phyloP scores from a whole-genome alignment of 495 filamentous ascomycete species.

The Penicillium parvum region DNA sequence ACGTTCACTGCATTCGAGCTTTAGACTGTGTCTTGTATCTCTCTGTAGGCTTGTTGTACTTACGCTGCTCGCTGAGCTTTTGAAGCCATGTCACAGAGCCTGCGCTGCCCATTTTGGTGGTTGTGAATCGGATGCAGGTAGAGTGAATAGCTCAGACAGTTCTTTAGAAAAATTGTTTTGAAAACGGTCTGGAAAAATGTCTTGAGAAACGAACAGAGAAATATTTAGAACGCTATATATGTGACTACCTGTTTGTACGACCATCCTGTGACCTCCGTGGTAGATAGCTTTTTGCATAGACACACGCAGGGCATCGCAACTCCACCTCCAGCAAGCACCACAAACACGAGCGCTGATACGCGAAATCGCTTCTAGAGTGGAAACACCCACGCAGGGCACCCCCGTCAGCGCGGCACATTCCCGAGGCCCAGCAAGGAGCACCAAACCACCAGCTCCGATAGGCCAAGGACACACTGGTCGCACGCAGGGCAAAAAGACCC shows the following conservation, averaged over 20 bases:
- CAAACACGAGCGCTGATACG: too few species aligned
- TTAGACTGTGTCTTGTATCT: neutral
- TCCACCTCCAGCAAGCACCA: too few species aligned
- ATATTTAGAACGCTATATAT: neutral
- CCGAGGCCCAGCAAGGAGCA: too few species aligned
- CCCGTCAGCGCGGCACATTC: too few species aligned
- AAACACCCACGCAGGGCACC: too few species aligned
- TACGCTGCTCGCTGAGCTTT: constrained; percentile 17
- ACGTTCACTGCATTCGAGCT: constrained; percentile 28
- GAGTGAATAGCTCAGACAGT: too few species aligned
- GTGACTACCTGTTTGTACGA: neutral
- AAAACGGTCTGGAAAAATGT: neutral
- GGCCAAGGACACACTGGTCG: too few species aligned
- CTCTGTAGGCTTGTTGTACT: neutral
- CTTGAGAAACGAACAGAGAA: neutral
- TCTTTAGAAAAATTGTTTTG: neutral
- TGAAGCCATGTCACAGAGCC: constrained; percentile 16
- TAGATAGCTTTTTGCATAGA: neutral
- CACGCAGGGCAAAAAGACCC: too few species aligned
- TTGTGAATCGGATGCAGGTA: too few species aligned
- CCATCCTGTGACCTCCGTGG: neutral
- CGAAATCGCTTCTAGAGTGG: too few species aligned
- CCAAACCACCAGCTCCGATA: too few species aligned
- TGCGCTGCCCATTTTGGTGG: constrained; percentile 13
- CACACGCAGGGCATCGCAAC: neutral